These are phyloP conservation scores for Cicer arietinum DNA, from an alignment of 306 rosid genomes.

Conservation along the genomic window DNA sequence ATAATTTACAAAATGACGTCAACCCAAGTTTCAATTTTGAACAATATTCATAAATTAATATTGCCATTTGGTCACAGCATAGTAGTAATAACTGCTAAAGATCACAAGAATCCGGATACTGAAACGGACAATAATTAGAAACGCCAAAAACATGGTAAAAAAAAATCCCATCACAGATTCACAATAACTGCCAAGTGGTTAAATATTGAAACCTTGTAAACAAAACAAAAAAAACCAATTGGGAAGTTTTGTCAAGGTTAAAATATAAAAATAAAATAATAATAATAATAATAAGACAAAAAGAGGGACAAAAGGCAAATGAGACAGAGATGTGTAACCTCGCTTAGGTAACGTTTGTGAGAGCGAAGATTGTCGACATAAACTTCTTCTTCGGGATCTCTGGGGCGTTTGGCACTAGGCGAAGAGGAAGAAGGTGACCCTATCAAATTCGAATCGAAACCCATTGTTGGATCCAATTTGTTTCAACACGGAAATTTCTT, in stretches of 20 bases:
- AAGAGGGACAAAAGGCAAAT: conserved; percentile 23
- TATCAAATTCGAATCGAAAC: conserved; percentile 71
- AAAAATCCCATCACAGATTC: conserved; percentile 14
- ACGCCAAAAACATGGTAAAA: background rate
- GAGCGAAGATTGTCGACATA: conserved; percentile 94
- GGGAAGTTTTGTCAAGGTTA: conserved; percentile 5
- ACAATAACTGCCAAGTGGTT: background rate
- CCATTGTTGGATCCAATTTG: conserved; percentile 55
- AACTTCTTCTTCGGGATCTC: conserved; percentile 98
- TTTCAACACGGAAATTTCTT: background rate
- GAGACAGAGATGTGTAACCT: conserved; percentile 56
- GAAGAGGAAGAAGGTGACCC: conserved; percentile 65
- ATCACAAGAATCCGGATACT: background rate
- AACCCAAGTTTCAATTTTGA: conserved; percentile 33
- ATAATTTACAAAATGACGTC: background rate
- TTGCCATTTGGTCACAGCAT: background rate
- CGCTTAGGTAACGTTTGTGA: conserved; percentile 97
- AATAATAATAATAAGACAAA: conserved; percentile 14
- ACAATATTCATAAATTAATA: conserved; percentile 18
- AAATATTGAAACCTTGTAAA: background rate
- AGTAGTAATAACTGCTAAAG: conserved; percentile 4
- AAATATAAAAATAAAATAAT: background rate
- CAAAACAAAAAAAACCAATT: background rate
- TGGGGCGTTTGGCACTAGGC: conserved; percentile 70
- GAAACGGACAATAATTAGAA: conserved; percentile 23